A percentile compares a stretch with the other conserved stretches of the same genome.
phyloP scores from a whole-genome alignment of 2,329 filamentous ascomycete genomes.

The Dothideomycetes sp. region DNA sequence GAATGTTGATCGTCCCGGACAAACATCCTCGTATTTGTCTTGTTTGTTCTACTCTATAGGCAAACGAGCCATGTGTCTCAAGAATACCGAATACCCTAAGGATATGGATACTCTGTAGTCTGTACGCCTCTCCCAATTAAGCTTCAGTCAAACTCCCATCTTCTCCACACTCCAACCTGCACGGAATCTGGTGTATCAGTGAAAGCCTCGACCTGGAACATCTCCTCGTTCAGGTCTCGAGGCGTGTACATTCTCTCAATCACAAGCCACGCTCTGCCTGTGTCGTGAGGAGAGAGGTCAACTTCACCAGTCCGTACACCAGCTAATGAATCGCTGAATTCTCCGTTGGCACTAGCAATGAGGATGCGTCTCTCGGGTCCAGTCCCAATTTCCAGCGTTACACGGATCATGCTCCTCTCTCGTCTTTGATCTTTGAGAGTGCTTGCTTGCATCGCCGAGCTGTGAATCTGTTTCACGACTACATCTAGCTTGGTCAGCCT shows the following conservation, averaged over 20 bases:
- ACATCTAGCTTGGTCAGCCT: constrained; percentile 35
- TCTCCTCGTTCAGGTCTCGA: constrained; percentile 36
- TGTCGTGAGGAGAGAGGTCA: constrained; percentile 56
- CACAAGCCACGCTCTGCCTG: constrained; percentile 53
- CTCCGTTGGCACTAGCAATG: constrained; percentile 59
- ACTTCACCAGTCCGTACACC: constrained; percentile 61
- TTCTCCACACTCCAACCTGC: constrained; percentile 37
- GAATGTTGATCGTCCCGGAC: too few relatives aligned
- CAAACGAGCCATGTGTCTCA: too few relatives aligned
- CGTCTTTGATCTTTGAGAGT: constrained; percentile 18
- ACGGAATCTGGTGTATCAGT: constrained; percentile 37
- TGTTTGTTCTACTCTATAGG: too few relatives aligned
- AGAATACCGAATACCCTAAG: too few relatives aligned
- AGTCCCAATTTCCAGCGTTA: constrained; percentile 64
- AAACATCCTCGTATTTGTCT: too few relatives aligned
- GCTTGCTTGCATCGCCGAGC: constrained; percentile 20
- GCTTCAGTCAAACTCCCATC: constrained; percentile 30
- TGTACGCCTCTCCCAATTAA: too few relatives aligned
- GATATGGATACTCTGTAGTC: too few relatives aligned
- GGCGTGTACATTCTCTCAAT: constrained; percentile 66
- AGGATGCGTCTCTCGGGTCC: constrained; percentile 59
- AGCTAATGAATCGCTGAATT: constrained; percentile 60
- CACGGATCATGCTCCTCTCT: constrained; percentile 47
- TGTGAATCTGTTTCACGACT: constrained; percentile 3
- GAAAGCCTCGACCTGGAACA: constrained; percentile 42